Conservation (phyloP, 2,329 filamentous ascomycete species). For the Arthrobotrys musiformis region DNA sequence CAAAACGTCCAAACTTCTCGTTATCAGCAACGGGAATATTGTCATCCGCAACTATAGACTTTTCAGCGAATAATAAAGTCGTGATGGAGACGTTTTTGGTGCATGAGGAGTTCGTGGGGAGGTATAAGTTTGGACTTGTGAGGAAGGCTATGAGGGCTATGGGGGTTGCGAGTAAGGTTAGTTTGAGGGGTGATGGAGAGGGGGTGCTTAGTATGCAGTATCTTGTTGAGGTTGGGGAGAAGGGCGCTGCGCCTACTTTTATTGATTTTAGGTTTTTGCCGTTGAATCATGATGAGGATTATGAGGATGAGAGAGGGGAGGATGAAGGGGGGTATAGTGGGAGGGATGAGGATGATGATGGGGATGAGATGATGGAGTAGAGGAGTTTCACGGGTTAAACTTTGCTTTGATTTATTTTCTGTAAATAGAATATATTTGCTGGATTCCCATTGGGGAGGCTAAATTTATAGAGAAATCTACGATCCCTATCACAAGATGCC, state of each 20-base stretch:
- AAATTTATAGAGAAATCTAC: neutral
- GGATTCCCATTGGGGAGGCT: too few relatives aligned
- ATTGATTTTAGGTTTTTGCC: slow-evolving; percentile 86
- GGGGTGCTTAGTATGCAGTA: slow-evolving; percentile 95
- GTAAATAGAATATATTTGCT: too few relatives aligned
- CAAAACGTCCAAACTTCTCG: slow-evolving; percentile 74
- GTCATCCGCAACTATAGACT: slow-evolving; percentile 74
- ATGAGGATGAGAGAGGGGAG: slow-evolving; percentile 11
- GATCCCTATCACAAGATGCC: neutral
- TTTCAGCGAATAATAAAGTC: slow-evolving; percentile 70
- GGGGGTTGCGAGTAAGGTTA: slow-evolving; percentile 90
- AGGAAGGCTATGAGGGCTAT: slow-evolving; percentile 91
- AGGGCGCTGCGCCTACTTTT: slow-evolving; percentile 68
- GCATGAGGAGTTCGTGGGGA: slow-evolving; percentile 71
- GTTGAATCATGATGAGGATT: slow-evolving; percentile 71
- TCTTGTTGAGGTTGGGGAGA: slow-evolving; percentile 75
- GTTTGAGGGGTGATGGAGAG: slow-evolving; percentile 84
- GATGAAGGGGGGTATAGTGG: neutral
- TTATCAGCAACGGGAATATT: slow-evolving; percentile 74
- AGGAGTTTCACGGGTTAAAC: neutral
- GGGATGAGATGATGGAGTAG: slow-evolving; percentile 46
- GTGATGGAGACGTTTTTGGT: slow-evolving; percentile 79
- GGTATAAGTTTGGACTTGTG: slow-evolving; percentile 87
- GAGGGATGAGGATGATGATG: slow-evolving; percentile 18
- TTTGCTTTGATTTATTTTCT: too few relatives aligned